Conservation (phyloP, 2,329 filamentous ascomycete species). For the Pseudogymnoascus verrucosus region DNA sequence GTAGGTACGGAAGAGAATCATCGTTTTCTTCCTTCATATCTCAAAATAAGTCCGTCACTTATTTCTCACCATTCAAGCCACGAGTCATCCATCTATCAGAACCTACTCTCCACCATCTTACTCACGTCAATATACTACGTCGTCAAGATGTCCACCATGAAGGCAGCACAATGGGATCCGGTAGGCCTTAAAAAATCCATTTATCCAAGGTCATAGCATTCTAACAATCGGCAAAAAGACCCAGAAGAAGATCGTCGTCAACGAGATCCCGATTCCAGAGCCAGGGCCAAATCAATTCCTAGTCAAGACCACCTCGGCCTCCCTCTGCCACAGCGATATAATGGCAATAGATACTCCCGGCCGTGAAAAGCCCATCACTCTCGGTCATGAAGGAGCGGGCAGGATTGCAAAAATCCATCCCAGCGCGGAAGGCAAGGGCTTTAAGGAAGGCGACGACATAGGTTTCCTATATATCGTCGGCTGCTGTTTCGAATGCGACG, state of each 20-base stretch:
- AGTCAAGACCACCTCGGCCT: conserved; percentile 30
- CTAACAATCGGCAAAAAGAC: not conserved
- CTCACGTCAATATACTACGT: no score
- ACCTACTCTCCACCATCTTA: no score
- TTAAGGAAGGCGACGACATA: conserved; percentile 36
- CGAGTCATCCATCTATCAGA: no score
- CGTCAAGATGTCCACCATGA: conserved; percentile 10
- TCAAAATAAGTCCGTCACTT: no score
- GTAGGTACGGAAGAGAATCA: no score
- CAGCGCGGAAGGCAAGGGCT: conserved; percentile 31
- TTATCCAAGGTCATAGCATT: not conserved
- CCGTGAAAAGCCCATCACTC: conserved; percentile 21
- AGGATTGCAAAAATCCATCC: conserved; percentile 33
- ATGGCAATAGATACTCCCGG: conserved; percentile 21
- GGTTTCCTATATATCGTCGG: conserved; percentile 39
- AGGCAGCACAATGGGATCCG: conserved; percentile 15
- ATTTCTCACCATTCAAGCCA: no score
- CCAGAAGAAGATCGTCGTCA: conserved; percentile 10
- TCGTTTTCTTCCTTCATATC: no score
- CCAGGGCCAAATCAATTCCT: conserved; percentile 21
- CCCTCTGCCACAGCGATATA: conserved; percentile 30
- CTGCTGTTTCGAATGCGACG: conserved; percentile 39
- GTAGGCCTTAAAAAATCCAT: conserved; percentile 9
- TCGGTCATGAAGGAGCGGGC: conserved; percentile 19
- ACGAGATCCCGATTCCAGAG: conserved; percentile 11